phyloP scores from a whole-genome alignment of 257 asterid genomes.

The Coffea eugenioides region DNA sequence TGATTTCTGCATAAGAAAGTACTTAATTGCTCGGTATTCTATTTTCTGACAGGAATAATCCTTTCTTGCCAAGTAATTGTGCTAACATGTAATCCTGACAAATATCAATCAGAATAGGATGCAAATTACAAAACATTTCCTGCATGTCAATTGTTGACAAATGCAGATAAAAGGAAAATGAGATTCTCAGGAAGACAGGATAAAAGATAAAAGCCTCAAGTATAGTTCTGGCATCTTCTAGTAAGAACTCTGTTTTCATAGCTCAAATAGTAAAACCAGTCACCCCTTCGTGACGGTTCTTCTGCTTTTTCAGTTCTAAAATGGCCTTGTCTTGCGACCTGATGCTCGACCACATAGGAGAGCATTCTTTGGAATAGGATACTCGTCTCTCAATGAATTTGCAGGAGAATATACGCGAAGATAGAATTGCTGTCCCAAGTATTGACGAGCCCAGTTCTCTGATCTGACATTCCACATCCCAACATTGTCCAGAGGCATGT shows the following conservation, averaged over 20 bases:
- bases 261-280: conserved; percentile 13
- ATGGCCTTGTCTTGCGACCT: conserved; percentile 29
- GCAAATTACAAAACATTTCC: background rate
- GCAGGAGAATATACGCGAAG: conserved; percentile 40
- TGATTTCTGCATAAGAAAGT: no score
- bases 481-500: conserved; percentile 51
- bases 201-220: conserved; percentile 10
- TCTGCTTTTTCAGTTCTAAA: conserved; percentile 1
- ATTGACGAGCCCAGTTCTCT: conserved; percentile 45
- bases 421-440: conserved; percentile 49
- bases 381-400: conserved; percentile 46
- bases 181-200: conserved; percentile 2
- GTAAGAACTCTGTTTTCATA: background rate
- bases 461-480: conserved; percentile 56
- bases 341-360: conserved; percentile 46
- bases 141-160: background rate
- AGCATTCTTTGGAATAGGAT: conserved; percentile 42
- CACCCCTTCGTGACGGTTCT: conserved; percentile 37
- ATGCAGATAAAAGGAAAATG: background rate
- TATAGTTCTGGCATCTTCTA: background rate
- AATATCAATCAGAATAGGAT: background rate
- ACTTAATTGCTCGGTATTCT: no score
- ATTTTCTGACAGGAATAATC: no score
- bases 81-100: background rate
- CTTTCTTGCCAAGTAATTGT: background rate